A percentile compares a stretch with the other conserved stretches of the same genome.
These are phyloP conservation scores for Neonectria sp. DNA, from an alignment of 2,329 filamentous ascomycete genomes.

Conservation along the genomic window DNA sequence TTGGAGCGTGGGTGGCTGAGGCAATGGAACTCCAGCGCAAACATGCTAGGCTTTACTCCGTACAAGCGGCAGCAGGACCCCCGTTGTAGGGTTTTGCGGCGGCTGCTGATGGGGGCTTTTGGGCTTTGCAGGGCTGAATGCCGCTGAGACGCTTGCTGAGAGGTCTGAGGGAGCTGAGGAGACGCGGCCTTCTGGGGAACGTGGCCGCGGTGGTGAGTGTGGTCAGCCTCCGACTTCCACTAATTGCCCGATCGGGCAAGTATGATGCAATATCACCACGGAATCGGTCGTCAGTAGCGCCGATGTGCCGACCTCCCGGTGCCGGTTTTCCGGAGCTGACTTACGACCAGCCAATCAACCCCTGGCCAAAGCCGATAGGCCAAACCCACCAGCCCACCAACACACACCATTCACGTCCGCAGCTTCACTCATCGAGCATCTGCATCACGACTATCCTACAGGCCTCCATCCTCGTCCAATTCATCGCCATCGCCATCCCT, in stretches of 20 bases:
- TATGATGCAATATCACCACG: slow-evolving; percentile 16
- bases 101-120: not conserved
- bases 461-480: not conserved
- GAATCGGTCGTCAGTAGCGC: slow-evolving; percentile 1
- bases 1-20: slow-evolving; percentile 1
- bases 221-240: not conserved
- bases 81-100: not conserved
- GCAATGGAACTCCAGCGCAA: not conserved
- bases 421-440: not conserved
- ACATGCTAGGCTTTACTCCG: not conserved
- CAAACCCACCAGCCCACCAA: not conserved
- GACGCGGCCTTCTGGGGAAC: not conserved
- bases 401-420: not conserved
- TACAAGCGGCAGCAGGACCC: not conserved
- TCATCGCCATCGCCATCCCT: not conserved
- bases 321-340: slow-evolving; percentile 26
- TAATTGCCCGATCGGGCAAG: slow-evolving; percentile 1
- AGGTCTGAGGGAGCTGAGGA: not conserved
- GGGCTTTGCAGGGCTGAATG: not conserved
- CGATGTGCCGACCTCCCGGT: slow-evolving; percentile 3
- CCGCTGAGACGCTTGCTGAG: too few species aligned
- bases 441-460: not conserved
- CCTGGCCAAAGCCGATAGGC: not conserved
- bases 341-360: not conserved
- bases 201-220: not conserved